Conservation (phyloP, 257 asterid genomes). For the Handroanthus guayacan region DNA sequence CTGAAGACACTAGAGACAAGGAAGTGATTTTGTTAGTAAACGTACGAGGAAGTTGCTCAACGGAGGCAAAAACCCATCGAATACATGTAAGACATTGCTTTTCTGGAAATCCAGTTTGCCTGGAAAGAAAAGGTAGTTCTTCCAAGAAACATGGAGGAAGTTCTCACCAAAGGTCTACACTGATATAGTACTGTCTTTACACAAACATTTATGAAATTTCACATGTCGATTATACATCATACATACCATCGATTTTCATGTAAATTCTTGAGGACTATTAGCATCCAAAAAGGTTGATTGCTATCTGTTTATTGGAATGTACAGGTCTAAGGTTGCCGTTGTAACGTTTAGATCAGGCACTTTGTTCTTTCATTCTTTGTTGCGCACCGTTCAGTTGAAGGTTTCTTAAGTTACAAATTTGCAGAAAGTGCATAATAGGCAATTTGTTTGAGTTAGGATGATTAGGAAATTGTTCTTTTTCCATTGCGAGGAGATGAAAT, state of each 20-base stretch:
- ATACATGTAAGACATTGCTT: slow-evolving; percentile 55
- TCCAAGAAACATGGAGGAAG: slow-evolving; percentile 40
- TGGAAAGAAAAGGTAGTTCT: slow-evolving; percentile 44
- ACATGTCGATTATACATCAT: not conserved
- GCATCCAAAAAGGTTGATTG: not conserved
- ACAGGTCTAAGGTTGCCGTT: not conserved
- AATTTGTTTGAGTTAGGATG: not conserved
- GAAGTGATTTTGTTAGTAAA: slow-evolving; percentile 68
- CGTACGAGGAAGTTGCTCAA: slow-evolving; percentile 61
- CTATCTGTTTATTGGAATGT: not conserved
- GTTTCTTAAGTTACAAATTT: not conserved
- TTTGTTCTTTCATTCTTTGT: not conserved
- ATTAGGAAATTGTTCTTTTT: slow-evolving; percentile 17
- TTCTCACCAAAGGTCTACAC: slow-evolving; percentile 37
- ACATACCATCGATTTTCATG: not conserved
- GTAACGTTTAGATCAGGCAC: slow-evolving; percentile 8
- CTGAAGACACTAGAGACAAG: slow-evolving; percentile 75
- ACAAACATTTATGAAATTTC: not conserved
- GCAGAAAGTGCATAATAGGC: slow-evolving; percentile 26
- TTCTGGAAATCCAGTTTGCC: slow-evolving; percentile 39
- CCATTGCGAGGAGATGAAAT: not conserved
- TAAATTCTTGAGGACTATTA: not conserved
- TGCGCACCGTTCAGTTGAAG: not conserved
- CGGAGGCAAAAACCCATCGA: slow-evolving; percentile 52
- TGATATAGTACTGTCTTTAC: slow-evolving; percentile 20